Base-by-base conservation (phyloP, 176 grass and related monocot genomes). In the Oryza glaberrima region DNA sequence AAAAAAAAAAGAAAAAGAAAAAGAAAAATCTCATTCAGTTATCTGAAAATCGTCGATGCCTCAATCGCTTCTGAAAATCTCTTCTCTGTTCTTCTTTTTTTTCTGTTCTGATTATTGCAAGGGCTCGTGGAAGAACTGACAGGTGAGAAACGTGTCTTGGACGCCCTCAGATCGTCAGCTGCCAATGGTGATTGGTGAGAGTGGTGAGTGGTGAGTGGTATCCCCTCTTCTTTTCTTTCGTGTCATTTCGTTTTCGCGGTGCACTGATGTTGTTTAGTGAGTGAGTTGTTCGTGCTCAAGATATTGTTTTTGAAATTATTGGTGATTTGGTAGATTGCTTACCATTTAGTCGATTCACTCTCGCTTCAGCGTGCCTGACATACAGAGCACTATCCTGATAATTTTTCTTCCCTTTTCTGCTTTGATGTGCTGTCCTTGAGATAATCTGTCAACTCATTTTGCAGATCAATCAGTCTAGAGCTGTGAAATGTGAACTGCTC, bases 81-180 rank as follows among this genome's bases (percentile, higher is more conserved):
- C 9, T 60, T 28, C 76, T 54, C 38, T 40, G 0, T 7, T 28
- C 28, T 28, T 28, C 25, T 40, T 40, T 40, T 40, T 10, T 45
- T 20, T 5, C 2, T n/a, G 15, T 73, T 12, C 4, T 63, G 40
- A 69, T 72, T 79, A 69, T 72, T 79, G 32, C 10, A 67, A 98
- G 93, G 87, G 61, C 82, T 95, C 60, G 96, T 98, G 38, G 87
- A 95, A 78, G 77, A 73, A 26, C 80, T 98, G 67, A 95, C 96
- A 54, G 91, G 96, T 72, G 68, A 93, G 88, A 87, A 88, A 86
- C 81, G 84, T 83, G 87, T 92, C 38, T 52, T 94, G 65, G 87
- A 88, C 14, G 54, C 80, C 58, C 88, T 98, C 54, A 70, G 71
- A 70, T 34, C 54, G 54, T 58, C 60, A 26, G 25, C 23, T 11